phyloP scores from a whole-genome alignment of 1,139 yeast species.

The Lodderomyces metapsilosis region DNA sequence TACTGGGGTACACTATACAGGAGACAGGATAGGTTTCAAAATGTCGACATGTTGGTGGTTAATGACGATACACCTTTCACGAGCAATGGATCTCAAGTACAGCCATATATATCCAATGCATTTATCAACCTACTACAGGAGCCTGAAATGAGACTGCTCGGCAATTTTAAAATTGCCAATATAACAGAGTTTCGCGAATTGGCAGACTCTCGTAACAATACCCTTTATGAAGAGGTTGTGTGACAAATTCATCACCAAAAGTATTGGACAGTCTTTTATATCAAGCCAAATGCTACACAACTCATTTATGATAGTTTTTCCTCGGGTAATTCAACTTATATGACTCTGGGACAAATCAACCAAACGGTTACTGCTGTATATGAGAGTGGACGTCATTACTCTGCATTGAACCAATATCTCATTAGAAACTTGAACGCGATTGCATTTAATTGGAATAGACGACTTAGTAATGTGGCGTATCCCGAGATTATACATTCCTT shows the following conservation, averaged over 20 bases:
- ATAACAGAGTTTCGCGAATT: constrained; percentile 25
- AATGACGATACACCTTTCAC: constrained; percentile 38
- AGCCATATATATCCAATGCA: constrained; percentile 33
- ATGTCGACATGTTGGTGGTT: constrained; percentile 47
- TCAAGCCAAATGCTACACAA: constrained; percentile 44
- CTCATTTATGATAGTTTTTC: constrained; percentile 32
- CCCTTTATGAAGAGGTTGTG: constrained; percentile 33
- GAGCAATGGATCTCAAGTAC: constrained; percentile 19
- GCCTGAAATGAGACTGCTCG: constrained; percentile 19
- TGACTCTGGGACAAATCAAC: constrained; percentile 13
- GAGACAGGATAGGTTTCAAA: constrained; percentile 34
- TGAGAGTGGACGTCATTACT: constrained; percentile 28
- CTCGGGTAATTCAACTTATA: constrained; percentile 20
- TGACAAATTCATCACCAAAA: constrained; percentile 45
- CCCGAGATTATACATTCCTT: constrained; percentile 18
- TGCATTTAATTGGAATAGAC: constrained; percentile 18
- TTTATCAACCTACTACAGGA: constrained; percentile 24
- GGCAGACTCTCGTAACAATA: constrained; percentile 32
- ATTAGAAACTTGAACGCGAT: constrained; percentile 35
- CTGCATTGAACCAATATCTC: constrained; percentile 35
- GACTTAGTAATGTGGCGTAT: constrained; percentile 24
- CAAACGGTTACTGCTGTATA: constrained; percentile 35
- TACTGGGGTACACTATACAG: constrained; percentile 62
- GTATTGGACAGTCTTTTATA: constrained; percentile 55
- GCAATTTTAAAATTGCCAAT: constrained; percentile 40